A percentile compares a stretch with the other conserved stretches of the same genome.
phyloP scores from a whole-genome alignment of 345 rosid genomes.

The Garcia nutans region DNA sequence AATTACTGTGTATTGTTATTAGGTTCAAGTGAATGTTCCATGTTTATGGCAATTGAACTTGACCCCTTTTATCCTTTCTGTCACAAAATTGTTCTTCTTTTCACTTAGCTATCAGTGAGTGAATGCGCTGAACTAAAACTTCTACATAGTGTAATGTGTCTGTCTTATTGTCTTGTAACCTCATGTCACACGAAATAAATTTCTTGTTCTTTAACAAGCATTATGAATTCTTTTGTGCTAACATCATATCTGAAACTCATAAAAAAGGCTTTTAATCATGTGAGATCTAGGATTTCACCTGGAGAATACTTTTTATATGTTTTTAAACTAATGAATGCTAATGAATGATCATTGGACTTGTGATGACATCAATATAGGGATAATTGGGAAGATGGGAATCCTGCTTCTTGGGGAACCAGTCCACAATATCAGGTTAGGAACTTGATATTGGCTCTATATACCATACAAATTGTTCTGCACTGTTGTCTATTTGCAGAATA shows the following conservation, averaged over 20 bases:
- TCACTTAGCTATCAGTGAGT: background rate
- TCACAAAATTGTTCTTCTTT: background rate
- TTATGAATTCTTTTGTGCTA: background rate
- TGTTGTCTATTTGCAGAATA: background rate
- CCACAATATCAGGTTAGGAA: conserved; percentile 71
- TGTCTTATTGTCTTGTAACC: background rate
- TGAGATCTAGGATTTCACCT: background rate
- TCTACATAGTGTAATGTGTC: background rate
- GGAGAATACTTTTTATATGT: background rate
- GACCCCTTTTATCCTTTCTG: too few relatives aligned
- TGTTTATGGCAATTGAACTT: background rate
- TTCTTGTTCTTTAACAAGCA: background rate
- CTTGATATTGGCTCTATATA: background rate
- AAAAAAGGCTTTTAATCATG: background rate
- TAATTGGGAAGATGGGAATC: conserved; percentile 89
- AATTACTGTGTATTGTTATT: background rate
- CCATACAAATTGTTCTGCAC: background rate
- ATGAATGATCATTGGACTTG: conserved; percentile 1
- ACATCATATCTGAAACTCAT: too few relatives aligned
- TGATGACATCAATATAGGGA: conserved; percentile 48
- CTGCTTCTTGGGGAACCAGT: conserved; percentile 79
- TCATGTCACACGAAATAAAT: background rate
- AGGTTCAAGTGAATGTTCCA: background rate
- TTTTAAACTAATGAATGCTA: background rate
- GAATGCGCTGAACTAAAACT: background rate